Base-by-base conservation (phyloP, 345 rosid species). In the Populus nigra region DNA sequence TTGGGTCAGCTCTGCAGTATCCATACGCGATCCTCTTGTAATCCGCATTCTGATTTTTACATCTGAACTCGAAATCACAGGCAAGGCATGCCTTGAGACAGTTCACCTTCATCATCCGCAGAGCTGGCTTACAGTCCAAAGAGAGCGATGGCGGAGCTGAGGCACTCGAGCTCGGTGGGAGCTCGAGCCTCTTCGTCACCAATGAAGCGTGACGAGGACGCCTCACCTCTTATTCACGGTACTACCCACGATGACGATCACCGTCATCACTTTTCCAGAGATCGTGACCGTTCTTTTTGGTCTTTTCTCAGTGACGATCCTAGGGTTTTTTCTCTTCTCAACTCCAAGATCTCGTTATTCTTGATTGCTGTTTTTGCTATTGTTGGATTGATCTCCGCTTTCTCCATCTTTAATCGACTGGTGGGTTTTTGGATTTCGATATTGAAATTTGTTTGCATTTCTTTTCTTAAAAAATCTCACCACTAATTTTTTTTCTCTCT, bases 111-210 rank as follows among this genome's bases (percentile, higher is more conserved):
- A 59, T 25, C 27, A 23, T 25, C 65, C 5, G 65, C 65, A n/a
- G 65, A 59, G 27, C 65, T 78, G 85, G 76, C 85, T 59, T 82
- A 38, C 79, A 82, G 85, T 75, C 85, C 85, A 62, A 94, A 92
- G 84, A 86, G 92, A 75, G 96, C 88, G 53, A 86, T 90, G 96
- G 99, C 87, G 55, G 99, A 96, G 97, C 93, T 91, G 50, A 84
- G 99, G 83, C 96, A 96, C 89, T 91, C 98, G 82, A 87, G 93
- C 87, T 92, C 97, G 77, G 80, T 85, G 69, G 99, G 99, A 17
- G 85, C 90, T 89, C 89, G 99, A 75, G 82, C 92, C 82, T 69
- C 92, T 55, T 88, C 94, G 63, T 96, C 99, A 59, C 99, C 99
- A 16, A 82, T 85, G 90, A 88, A 88, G 83, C 97, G 97, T 70